Conservation (phyloP, 2,329 filamentous ascomycete genomes). For the Aspergillus tubingensis region DNA sequence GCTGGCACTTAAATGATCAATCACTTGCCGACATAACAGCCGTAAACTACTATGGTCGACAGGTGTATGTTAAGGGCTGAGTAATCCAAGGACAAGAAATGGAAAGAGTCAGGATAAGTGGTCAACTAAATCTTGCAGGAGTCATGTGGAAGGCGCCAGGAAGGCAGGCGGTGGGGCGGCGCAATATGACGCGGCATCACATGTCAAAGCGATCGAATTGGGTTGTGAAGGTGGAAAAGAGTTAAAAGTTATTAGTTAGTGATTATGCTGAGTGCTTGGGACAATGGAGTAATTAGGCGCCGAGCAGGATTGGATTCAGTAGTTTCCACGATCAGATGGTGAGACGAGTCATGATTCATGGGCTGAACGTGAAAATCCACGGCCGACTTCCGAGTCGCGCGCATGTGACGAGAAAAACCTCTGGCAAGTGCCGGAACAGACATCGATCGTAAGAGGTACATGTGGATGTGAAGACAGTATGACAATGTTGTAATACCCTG, state of each 20-base stretch:
- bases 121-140: neutral
- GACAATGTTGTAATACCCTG: neutral
- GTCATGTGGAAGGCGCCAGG: neutral
- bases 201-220: neutral
- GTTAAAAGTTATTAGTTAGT: no score
- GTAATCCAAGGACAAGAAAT: no score
- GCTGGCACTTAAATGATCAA: no score
- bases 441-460: no score
- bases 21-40: no score
- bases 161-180: slow-evolving; percentile 6
- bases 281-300: neutral
- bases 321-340: slow-evolving; percentile 2
- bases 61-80: no score
- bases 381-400: neutral
- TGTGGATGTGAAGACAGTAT: neutral
- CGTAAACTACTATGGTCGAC: no score
- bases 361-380: neutral
- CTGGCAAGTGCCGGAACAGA: neutral
- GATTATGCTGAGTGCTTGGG: neutral
- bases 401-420: neutral
- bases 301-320: neutral
- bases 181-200: slow-evolving; percentile 5
- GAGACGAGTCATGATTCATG: neutral
- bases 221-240: neutral
- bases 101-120: no score